These are phyloP conservation scores for Nicotiana benthamiana DNA, from an alignment of 257 asterid genomes.

Conservation along the genomic window DNA sequence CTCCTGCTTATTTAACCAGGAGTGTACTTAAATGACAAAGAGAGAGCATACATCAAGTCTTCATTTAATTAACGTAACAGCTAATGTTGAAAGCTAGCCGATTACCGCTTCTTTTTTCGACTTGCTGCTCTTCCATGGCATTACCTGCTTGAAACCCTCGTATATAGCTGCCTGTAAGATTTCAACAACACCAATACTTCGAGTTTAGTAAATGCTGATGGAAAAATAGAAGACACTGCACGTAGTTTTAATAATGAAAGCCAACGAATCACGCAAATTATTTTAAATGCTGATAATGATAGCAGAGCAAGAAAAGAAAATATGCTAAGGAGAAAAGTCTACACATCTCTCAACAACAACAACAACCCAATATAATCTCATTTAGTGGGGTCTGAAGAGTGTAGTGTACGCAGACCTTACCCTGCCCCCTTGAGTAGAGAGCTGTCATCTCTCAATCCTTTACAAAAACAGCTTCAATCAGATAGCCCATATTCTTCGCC, in stretches of 20 bases:
- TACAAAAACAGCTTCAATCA: background rate
- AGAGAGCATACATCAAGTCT: background rate
- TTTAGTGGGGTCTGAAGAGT: too few relatives aligned
- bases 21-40: background rate
- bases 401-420: too few relatives aligned
- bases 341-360: background rate
- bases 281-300: background rate
- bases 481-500: background rate
- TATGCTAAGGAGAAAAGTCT: background rate
- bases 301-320: background rate
- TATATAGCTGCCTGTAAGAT: conserved; percentile 38
- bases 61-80: background rate
- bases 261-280: background rate
- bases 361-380: too few relatives aligned
- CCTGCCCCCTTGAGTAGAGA: too few relatives aligned
- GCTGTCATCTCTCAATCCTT: background rate
- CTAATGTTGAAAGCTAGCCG: background rate
- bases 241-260: background rate
- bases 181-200: background rate
- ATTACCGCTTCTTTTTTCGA: conserved; percentile 20
- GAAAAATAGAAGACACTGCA: background rate
- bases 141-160: conserved; percentile 55
- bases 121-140: conserved; percentile 56
- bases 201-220: background rate
- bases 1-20: background rate